These are phyloP conservation scores for Comarum palustre DNA, from an alignment of 306 rosid genomes.

Conservation along the genomic window DNA sequence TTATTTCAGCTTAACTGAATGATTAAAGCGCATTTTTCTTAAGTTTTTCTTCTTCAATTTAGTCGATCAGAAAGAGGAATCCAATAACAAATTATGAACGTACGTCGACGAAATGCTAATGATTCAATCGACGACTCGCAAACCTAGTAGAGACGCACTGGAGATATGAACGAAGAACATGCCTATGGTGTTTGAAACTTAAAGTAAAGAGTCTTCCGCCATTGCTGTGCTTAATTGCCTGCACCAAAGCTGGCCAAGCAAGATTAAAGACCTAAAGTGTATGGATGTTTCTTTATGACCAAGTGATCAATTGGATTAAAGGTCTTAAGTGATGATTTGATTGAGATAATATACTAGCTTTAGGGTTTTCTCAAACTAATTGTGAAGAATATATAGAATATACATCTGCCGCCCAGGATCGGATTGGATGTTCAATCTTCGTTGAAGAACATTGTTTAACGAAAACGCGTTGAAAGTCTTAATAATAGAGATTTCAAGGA, in stretches of 20 bases:
- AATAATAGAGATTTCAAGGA: slow-evolving; percentile 10
- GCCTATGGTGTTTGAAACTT: background rate
- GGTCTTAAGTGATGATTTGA: background rate
- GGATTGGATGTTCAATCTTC: slow-evolving; percentile 17
- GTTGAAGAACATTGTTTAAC: slow-evolving; percentile 33
- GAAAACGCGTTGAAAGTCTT: slow-evolving; percentile 35
- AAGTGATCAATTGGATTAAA: background rate
- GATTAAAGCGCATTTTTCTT: background rate
- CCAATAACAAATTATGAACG: background rate
- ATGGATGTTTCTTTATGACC: background rate
- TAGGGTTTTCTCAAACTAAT: slow-evolving; percentile 32
- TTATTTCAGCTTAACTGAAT: background rate
- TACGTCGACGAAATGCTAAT: background rate
- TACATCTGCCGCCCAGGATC: slow-evolving; percentile 45
- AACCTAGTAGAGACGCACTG: background rate
- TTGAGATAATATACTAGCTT: background rate
- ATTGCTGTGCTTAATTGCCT: background rate
- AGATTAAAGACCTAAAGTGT: background rate
- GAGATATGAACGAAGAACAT: background rate
- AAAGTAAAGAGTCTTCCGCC: background rate
- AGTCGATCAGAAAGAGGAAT: background rate
- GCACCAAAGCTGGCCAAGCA: slow-evolving; percentile 8
- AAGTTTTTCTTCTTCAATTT: background rate
- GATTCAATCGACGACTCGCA: background rate
- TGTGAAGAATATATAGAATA: slow-evolving; percentile 7